Base-by-base conservation (phyloP, 176 grass and related monocot species). In the Stipa capillata region DNA sequence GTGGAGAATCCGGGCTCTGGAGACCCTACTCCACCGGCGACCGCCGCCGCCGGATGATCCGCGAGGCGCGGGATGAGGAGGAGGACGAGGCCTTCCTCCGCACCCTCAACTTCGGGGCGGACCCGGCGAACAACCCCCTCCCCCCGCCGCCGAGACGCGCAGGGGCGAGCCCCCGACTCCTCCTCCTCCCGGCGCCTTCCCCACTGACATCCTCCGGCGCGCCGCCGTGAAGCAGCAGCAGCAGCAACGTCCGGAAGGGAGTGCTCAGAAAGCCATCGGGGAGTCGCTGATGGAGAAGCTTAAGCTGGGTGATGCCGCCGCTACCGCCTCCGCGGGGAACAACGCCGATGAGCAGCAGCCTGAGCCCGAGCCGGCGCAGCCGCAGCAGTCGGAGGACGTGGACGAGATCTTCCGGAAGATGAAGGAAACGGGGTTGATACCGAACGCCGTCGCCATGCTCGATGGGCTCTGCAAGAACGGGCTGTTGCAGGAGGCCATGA, bases 401-500 rank as follows among this genome's bases (percentile, higher is more conserved):
- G 90, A 93, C 11, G 88, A 87, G 42, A 93, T 99, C 25, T 94
- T 99, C 51, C 59, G 70, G 47, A 95, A 99, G 86, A 95, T 99
- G 96, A 98, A 92, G 54, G 83, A 98, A 78, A 95, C 85, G 0
- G 96, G 96, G 17, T 78, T 93, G 17, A 95, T 98, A 52, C 96
- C 88, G 0, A 98, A 98, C 80, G 92, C 96, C 20, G 92, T 98
- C 32, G 66, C 92, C 58, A 98, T 98, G 96, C 92, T 98, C 20
- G 92, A 95, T 23, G 90, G 90, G 20, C 74, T 98, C 33, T 98
- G 96, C 43, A 98, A 98, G 85, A 91, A 89, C 49, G 96, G 96
- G n/a, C 42, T 95, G 69, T 79, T 98, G 53, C 86, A 94, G 69
- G 96, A 98, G 63, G 96, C 96, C 74, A 93, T 98, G 92, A 93